Conservation (phyloP, 208 protist species). For the Leishmania gerbilli region DNA sequence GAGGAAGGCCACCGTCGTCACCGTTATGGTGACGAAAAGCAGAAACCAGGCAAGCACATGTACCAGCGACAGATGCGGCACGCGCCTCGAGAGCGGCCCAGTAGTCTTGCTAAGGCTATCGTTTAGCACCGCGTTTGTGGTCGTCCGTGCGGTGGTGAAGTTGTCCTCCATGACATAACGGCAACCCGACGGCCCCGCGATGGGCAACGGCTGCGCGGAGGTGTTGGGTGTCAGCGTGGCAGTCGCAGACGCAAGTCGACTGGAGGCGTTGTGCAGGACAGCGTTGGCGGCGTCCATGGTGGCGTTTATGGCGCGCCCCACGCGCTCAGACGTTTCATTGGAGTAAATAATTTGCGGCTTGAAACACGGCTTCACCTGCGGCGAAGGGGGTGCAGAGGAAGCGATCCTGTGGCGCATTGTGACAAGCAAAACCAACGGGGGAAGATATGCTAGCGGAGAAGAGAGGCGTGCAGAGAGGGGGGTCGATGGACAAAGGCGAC, state of each 20-base stretch:
- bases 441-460: not conserved
- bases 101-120: constrained; percentile 18
- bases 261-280: not conserved
- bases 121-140: not conserved
- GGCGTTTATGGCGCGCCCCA: not conserved
- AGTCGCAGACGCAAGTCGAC: not conserved
- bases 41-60: constrained; percentile 42
- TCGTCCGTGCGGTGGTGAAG: not conserved
- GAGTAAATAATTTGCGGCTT: not conserved
- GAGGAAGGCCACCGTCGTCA: constrained; percentile 44
- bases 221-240: not conserved
- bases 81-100: constrained; percentile 24
- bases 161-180: not conserved
- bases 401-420: not conserved
- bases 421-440: not conserved
- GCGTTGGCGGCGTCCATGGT: not conserved
- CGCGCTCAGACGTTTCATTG: not conserved
- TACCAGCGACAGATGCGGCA: constrained; percentile 22
- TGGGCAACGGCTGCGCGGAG: not conserved
- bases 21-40: constrained; percentile 38
- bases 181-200: not conserved
- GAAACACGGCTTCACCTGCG: not conserved
- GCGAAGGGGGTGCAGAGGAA: not conserved
- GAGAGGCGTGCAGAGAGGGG: not conserved
- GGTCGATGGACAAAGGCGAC: not conserved